A percentile compares a stretch with the other conserved stretches of the same genome.
Evolutionary conservation across 225 moss, liverwort and hornwort species (phyloP).

Genomic region (Sphagnum tenellum): DNA sequence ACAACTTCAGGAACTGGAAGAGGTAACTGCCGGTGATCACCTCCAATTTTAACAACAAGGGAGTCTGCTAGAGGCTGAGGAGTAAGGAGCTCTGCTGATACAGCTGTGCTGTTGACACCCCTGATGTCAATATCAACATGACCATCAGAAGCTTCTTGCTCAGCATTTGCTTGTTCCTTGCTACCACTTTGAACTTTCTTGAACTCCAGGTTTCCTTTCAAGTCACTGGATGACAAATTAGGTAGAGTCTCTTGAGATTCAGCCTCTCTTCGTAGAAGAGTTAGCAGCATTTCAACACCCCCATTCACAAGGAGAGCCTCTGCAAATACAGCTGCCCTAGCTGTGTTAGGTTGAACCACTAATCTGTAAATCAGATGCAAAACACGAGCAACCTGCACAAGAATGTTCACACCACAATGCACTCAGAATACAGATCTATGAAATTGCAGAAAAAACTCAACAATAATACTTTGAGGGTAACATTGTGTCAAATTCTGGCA

Average conservation of each 20-base stretch:
- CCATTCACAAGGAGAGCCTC: slow-evolving; percentile 72
- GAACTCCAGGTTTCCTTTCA: slow-evolving; percentile 10
- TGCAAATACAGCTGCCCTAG: slow-evolving; percentile 65
- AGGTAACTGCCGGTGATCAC: slow-evolving; percentile 54
- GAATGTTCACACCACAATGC: too few species aligned
- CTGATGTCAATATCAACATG: slow-evolving; percentile 11
- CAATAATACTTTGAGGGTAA: too few species aligned
- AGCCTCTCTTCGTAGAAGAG: slow-evolving; percentile 79
- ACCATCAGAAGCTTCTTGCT: slow-evolving; percentile 9
- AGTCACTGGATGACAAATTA: background rate
- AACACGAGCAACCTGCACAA: slow-evolving; percentile 67
- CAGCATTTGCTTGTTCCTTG: slow-evolving; percentile 12
- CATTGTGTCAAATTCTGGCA: too few species aligned
- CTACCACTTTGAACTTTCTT: slow-evolving; percentile 13
- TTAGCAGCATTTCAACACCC: slow-evolving; percentile 89
- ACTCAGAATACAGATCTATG: too few species aligned
- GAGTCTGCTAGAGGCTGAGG: background rate
- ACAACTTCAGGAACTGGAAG: slow-evolving; percentile 54
- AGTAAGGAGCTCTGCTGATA: slow-evolving; percentile 9
- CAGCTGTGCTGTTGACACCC: slow-evolving; percentile 10
- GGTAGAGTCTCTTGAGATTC: slow-evolving; percentile 44
- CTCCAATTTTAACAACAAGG: too few species aligned
- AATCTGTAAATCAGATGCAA: slow-evolving; percentile 83
- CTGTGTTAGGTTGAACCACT: slow-evolving; percentile 77
- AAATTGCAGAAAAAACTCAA: too few species aligned